Conservation (phyloP, 75 land plant species). For the Isoetes taiwanensis region DNA sequence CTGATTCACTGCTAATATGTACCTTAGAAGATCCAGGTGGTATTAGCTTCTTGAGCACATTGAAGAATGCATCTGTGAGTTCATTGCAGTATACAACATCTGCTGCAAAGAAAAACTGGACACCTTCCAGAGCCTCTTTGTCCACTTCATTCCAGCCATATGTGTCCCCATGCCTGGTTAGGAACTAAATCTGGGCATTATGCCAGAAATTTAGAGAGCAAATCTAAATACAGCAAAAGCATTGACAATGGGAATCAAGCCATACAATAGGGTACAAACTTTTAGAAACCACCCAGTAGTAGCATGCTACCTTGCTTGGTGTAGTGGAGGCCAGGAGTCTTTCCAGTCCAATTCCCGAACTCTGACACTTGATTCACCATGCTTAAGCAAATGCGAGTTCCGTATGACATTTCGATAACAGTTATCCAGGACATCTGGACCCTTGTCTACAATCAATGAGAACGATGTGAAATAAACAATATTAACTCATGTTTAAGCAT, state of each 20-base stretch:
- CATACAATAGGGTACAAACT: no score
- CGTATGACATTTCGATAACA: constrained; percentile 46
- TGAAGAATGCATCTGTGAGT: constrained; percentile 69
- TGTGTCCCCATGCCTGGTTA: no score
- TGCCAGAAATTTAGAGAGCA: no score
- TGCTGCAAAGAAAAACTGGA: constrained; percentile 62
- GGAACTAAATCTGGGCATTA: no score
- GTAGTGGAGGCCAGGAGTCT: constrained; percentile 79
- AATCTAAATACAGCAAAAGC: no score
- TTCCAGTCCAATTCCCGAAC: constrained; percentile 81
- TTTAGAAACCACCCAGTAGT: no score
- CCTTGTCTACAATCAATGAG: constrained; percentile 40
- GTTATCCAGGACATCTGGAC: constrained; percentile 50
- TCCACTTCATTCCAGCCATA: constrained; percentile 55
- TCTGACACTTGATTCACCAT: constrained; percentile 18
- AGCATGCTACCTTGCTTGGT: no score
- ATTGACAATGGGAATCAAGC: no score
- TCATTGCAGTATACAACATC: constrained; percentile 85
- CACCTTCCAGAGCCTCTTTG: constrained; percentile 33
- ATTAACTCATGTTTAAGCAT: background rate
- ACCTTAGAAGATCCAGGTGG: constrained; percentile 47
- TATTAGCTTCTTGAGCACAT: constrained; percentile 40
- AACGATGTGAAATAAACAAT: background rate
- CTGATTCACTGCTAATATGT: no score
- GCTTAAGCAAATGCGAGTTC: constrained; percentile 28